Evolutionary conservation across 805 yeast species (phyloP), one percentile per base, ranked within the genome.

Genomic region (Cyberlindnera mississippiensis): DNA sequence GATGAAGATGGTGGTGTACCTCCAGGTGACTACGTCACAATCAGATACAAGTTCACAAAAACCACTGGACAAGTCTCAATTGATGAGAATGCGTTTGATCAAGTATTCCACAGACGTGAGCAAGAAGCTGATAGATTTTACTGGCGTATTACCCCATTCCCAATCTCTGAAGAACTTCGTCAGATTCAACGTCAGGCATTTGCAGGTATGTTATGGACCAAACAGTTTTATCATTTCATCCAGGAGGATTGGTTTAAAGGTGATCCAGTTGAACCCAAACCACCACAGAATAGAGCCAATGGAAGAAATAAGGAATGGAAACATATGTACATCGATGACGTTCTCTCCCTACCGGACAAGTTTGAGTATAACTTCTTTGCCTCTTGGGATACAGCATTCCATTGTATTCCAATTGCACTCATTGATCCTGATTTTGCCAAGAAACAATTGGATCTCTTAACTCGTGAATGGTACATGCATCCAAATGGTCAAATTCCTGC

Each of bases 401-500:
- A 89, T 65, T 85, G 96, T 55, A 77, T 89, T 52, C 96, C 97
- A 11, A 67, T 89, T 48, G 91, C 96, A 5, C 85, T 89, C 89
- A 79, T 89, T 57, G 97, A 89, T 62, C 96, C 96, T 2, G 87
- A 77, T 41, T 89, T 86, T 67, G 95, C 96, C 28, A 89, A 89
- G 62, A 82, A 78, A 53, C 96, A 89, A 66, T 73, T 89, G 52
- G 95, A 84, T 60, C 68, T 89, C 43, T 68, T 89, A 60, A 83
- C 95, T 24, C 75, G 96, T 58, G 97, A 89, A 64, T 89, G 96
- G 96, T 89, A 89, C 60, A 87, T 88, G 95, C 96, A 91, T 60
- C 96, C 96, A 35, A 89, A 89, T 61, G 97, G 97, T n/a, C 96
- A 90, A 64, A 78, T 88, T 50, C 96, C 97, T 0, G 96, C 96